Evolutionary conservation across 805 yeast species (phyloP).

Genomic region (Metahyphopichia silvanorum): DNA sequence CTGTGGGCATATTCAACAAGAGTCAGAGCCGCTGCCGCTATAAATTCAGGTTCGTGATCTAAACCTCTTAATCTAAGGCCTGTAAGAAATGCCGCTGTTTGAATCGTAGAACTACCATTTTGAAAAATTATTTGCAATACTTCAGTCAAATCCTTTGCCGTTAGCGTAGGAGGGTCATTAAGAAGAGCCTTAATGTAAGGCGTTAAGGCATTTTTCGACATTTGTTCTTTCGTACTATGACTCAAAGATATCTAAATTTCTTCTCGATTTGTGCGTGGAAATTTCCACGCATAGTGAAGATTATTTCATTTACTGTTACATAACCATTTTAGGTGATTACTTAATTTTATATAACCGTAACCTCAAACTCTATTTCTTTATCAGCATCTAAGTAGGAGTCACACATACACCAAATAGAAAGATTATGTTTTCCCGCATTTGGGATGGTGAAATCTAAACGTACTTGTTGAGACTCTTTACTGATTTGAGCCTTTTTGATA

Average conservation of each 20-base stretch:
- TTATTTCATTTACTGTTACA: no score
- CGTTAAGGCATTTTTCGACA: constrained; percentile 34
- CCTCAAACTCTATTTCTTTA: constrained; percentile 62
- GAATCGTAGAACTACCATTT: constrained; percentile 62
- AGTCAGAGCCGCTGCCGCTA: constrained; percentile 82
- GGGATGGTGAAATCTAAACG: constrained; percentile 57
- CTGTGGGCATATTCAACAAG: constrained; percentile 61
- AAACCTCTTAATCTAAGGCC: constrained; percentile 69
- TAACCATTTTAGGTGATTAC: no score
- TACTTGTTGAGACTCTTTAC: constrained; percentile 50
- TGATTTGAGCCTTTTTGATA: constrained; percentile 59
- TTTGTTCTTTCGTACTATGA: no score
- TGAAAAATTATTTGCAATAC: constrained; percentile 63
- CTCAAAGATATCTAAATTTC: no score
- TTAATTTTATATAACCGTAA: constrained; percentile 46
- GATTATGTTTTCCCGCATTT: constrained; percentile 54
- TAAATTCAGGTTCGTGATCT: constrained; percentile 77
- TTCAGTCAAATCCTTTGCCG: constrained; percentile 59
- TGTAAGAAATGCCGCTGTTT: constrained; percentile 75
- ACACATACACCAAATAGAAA: constrained; percentile 83
- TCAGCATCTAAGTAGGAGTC: constrained; percentile 94
- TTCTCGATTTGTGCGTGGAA: no score
- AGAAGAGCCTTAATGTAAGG: constrained; percentile 69
- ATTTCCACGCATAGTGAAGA: no score
- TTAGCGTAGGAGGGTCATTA: constrained; percentile 56